These are phyloP conservation scores for Lentinula sp. DNA, from an alignment of 768 basidiomycete species.

Conservation along the genomic window DNA sequence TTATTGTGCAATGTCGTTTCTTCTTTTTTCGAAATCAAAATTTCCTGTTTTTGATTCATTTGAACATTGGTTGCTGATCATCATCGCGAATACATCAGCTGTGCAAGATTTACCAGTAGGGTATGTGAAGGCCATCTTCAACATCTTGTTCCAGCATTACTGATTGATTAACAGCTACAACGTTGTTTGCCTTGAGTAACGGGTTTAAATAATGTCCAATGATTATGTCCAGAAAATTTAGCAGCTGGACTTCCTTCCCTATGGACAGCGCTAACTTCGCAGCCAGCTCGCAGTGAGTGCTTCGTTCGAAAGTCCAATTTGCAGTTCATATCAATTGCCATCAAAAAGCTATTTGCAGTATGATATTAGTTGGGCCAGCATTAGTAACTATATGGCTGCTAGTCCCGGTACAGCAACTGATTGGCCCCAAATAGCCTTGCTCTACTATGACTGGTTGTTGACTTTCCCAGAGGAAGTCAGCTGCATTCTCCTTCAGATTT, in stretches of 20 bases:
- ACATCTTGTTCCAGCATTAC: not conserved
- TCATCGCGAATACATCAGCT: too few species aligned
- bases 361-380: constrained; percentile 5
- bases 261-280: not conserved
- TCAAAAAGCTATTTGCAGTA: not conserved
- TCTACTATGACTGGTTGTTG: constrained; percentile 27
- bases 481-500: not conserved
- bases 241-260: not conserved
- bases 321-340: too few species aligned
- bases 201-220: not conserved
- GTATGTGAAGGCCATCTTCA: not conserved
- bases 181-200: not conserved
- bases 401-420: not conserved
- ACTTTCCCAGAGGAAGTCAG: constrained; percentile 23
- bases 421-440: constrained; percentile 11
- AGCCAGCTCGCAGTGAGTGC: not conserved
- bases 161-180: not conserved
- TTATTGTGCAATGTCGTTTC: too few species aligned
- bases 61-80: not conserved
- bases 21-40: too few species aligned
- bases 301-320: too few species aligned
- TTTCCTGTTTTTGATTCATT: not conserved
- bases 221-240: not conserved
- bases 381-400: not conserved
- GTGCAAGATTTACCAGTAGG: too few species aligned